Conservation (phyloP, 129 eudicot species). For the Flaveria robusta region DNA sequence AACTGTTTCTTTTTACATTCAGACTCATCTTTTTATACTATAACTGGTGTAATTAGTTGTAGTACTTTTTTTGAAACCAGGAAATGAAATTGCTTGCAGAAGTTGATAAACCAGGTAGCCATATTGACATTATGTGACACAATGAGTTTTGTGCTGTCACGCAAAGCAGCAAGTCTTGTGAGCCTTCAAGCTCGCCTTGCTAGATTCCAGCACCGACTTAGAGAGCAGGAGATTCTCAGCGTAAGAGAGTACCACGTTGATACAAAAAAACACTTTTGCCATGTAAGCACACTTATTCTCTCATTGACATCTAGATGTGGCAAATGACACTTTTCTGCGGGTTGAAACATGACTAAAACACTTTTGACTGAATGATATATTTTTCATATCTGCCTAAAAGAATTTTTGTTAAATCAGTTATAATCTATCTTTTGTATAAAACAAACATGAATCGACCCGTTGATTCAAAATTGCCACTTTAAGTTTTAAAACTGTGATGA, state of each 20-base stretch:
- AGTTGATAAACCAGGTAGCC: slow-evolving; percentile 94
- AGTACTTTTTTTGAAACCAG: slow-evolving; percentile 37
- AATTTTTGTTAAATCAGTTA: neutral
- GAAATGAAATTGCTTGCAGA: slow-evolving; percentile 97
- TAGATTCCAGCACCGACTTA: slow-evolving; percentile 86
- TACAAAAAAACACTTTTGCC: slow-evolving; percentile 10
- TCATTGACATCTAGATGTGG: neutral
- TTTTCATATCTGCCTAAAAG: neutral
- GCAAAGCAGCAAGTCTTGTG: slow-evolving; percentile 88
- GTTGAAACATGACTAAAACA: neutral
- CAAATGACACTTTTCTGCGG: neutral
- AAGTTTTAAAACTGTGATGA: neutral
- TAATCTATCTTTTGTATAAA: neutral
- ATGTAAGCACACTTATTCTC: neutral
- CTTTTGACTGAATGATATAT: neutral
- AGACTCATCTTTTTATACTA: neutral
- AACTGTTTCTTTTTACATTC: neutral
- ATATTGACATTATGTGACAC: slow-evolving; percentile 84
- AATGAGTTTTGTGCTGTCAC: slow-evolving; percentile 90
- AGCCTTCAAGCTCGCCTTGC: slow-evolving; percentile 95
- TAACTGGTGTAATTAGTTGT: neutral
- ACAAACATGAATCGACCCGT: neutral
- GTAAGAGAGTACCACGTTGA: slow-evolving; percentile 78
- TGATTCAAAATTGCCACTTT: neutral
- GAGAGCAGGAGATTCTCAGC: slow-evolving; percentile 85